Conservation (phyloP, 2,329 filamentous ascomycete genomes). For the Penicillium sclerotiorum region DNA sequence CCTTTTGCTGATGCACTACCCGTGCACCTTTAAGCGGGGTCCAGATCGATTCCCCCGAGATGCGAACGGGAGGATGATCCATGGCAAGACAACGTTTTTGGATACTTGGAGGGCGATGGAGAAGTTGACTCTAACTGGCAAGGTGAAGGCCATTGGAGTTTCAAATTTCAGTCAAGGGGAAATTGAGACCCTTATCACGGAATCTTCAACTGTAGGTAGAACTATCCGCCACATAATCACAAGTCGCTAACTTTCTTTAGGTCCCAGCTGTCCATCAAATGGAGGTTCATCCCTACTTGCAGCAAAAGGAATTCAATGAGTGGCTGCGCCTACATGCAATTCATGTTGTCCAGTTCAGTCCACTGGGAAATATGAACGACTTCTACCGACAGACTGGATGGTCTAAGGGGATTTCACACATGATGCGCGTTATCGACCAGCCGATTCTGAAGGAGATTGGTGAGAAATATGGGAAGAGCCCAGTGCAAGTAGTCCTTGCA, state of each 20-base stretch:
- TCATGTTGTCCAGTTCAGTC: conserved; percentile 24
- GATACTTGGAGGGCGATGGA: conserved; percentile 52
- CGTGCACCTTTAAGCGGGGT: conserved; percentile 47
- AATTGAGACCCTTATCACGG: conserved; percentile 35
- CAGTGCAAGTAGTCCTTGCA: conserved; percentile 32
- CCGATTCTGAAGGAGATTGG: conserved; percentile 19
- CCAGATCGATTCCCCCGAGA: conserved; percentile 44
- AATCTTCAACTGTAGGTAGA: neutral
- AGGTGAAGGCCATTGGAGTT: conserved; percentile 49
- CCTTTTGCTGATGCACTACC: conserved; percentile 69
- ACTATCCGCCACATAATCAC: no score
- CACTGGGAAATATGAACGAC: conserved; percentile 43
- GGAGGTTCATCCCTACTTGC: conserved; percentile 28
- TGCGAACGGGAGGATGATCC: conserved; percentile 39
- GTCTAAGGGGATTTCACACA: conserved; percentile 34
- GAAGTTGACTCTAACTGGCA: conserved; percentile 31
- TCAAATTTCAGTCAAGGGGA: conserved; percentile 46
- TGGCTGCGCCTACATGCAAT: conserved; percentile 24
- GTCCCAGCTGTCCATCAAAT: conserved; percentile 25
- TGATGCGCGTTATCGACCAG: conserved; percentile 22
- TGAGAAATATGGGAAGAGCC: conserved; percentile 25
- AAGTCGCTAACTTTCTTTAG: neutral
- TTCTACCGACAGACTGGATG: conserved; percentile 35
- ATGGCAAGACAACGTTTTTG: conserved; percentile 46
- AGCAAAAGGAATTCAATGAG: conserved; percentile 20